Base-by-base conservation (phyloP, 805 yeast species). In the Monosporozyma solicola region DNA sequence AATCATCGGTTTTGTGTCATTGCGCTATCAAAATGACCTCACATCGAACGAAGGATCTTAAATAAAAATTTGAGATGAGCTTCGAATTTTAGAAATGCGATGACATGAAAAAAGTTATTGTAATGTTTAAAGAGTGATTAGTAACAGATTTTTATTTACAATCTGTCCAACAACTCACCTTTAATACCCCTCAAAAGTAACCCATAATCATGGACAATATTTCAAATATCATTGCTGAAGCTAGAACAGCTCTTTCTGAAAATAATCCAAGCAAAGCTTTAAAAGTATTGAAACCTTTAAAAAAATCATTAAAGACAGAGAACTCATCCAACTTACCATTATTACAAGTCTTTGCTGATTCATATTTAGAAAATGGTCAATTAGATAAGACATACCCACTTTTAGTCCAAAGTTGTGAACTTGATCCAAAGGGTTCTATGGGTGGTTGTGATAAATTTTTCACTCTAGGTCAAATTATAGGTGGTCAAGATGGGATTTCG, bases 391-490 rank as follows among this genome's bases (percentile, higher is more conserved):
- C 97, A 0, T 87, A 83, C 65, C 77, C 80, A 5, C 70, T 82
- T 13, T 73, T 92, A 50, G 67, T 68, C 8, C 70, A 69, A 46
- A 82, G 90, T 2, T 82, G 91, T 54, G 80, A 80, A 56, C 57
- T 84, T 51, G 97, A 91, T 68, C 82, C 85, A 2, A 66, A 74
- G 2, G 96, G 88, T 1, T 57, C 63, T 1, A 60, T 69, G 46
- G 94, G 92, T 1, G 70, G 71, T 2, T 83, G 82, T 13, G 96
- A 87, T 64, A 91, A 90, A 71, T 91, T 87, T 65, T 76, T 94
- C 52, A 89, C 91, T 69, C 72, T 92, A 56, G 99, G 97, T 2
- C 99, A 92, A 72, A 82, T 92, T 51, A 74, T 84, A 29, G 97
- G 97, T 45, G 97, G 95, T 33, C 60, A 57, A 16, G 85, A 82